Percentiles rank a stretch among this genome's conserved stretches.
These are phyloP conservation scores for Artemisia argyi DNA, from an alignment of 129 eudicot species.

Conservation along the genomic window DNA sequence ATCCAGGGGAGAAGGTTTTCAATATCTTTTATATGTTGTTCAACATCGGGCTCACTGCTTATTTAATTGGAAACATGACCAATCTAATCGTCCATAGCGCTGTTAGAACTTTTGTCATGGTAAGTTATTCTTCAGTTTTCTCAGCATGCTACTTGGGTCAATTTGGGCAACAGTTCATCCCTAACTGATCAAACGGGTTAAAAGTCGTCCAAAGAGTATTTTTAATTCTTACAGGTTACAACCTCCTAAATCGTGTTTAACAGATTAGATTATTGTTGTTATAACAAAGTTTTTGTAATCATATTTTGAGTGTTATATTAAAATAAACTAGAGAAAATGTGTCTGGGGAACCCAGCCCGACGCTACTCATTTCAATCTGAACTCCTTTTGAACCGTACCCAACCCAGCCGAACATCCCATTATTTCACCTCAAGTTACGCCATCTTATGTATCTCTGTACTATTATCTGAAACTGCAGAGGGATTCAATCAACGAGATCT, in stretches of 20 bases:
- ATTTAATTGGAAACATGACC: conserved; percentile 80
- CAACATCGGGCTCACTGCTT: conserved; percentile 78
- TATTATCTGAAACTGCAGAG: conserved; percentile 40
- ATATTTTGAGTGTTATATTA: background rate
- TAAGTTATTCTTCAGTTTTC: conserved; percentile 3
- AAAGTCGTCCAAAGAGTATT: background rate
- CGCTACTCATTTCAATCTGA: background rate
- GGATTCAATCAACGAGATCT: conserved; percentile 64
- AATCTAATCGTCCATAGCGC: conserved; percentile 71
- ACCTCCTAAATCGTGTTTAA: background rate
- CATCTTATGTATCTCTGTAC: background rate
- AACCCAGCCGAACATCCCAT: background rate
- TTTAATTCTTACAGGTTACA: background rate
- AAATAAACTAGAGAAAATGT: too few species aligned
- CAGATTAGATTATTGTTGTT: background rate
- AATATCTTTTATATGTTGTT: conserved; percentile 71
- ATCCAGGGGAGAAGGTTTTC: conserved; percentile 68
- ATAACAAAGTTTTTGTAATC: background rate
- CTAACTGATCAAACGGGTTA: background rate
- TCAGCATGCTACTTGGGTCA: background rate
- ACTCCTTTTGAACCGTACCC: background rate
- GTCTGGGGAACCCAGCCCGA: too few species aligned
- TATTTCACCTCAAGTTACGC: background rate
- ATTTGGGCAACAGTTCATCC: background rate
- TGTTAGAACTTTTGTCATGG: conserved; percentile 58